Evolutionary conservation across 164 flowering plant genomes (phyloP).

Genomic region (Tetracentron sinense): DNA sequence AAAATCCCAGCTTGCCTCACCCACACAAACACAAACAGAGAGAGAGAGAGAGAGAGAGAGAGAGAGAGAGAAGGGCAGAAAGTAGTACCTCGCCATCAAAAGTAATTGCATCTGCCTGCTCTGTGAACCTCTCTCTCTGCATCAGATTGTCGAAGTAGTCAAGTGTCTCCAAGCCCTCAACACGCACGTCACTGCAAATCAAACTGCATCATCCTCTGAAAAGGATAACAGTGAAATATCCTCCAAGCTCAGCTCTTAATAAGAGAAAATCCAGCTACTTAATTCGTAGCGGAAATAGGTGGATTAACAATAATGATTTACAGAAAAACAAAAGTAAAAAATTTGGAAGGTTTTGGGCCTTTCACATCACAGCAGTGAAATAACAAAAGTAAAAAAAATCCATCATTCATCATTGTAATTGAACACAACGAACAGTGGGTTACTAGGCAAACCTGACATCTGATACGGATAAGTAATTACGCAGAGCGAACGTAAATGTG

Average conservation of each 20-base stretch:
- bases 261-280: no score
- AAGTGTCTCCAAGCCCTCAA: slow-evolving; percentile 96
- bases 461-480: slow-evolving; percentile 72
- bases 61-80: no score
- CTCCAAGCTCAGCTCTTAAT: slow-evolving; percentile 5
- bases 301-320: no score
- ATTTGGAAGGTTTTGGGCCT: no score
- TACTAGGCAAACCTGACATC: slow-evolving; percentile 68
- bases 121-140: slow-evolving; percentile 62
- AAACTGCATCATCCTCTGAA: slow-evolving; percentile 26
- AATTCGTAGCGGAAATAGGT: no score
- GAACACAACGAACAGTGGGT: not conserved
- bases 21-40: no score
- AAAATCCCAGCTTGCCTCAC: no score
- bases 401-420: not conserved
- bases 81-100: slow-evolving; percentile 83
- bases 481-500: slow-evolving; percentile 60
- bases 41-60: not conserved
- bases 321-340: no score
- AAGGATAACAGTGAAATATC: slow-evolving; percentile 15
- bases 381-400: not conserved
- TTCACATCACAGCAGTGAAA: not conserved
- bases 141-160: slow-evolving; percentile 75
- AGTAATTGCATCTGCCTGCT: slow-evolving; percentile 92
- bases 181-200: slow-evolving; percentile 82